Percentiles rank a stretch among this genome's conserved stretches.
phyloP scores from a whole-genome alignment of 108 stramenopile genomes.

The Chaetoceros muelleri region DNA sequence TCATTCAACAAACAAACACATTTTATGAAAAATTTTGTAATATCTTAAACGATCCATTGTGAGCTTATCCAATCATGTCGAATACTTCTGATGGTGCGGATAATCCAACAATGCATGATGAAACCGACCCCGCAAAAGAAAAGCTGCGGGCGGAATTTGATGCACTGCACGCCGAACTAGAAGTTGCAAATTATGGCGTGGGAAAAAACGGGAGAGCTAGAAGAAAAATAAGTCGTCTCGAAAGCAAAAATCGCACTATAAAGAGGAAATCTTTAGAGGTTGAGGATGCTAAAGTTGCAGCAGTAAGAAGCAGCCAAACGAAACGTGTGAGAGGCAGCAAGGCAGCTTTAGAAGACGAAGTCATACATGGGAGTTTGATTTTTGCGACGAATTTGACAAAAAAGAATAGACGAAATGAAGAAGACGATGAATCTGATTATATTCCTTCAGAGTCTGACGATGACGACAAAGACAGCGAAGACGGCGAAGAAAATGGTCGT shows the following conservation, averaged over 20 bases:
- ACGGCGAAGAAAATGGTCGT: background rate
- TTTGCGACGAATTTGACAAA: background rate
- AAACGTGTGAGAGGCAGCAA: conserved; percentile 47
- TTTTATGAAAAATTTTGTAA: too few relatives aligned
- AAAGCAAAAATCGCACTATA: conserved; percentile 27
- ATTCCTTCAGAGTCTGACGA: background rate
- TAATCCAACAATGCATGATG: background rate
- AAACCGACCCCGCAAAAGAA: conserved; percentile 1
- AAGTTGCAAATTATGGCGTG: conserved; percentile 42
- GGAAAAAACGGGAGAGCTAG: conserved; percentile 28
- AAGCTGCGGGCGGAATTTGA: conserved; percentile 26
- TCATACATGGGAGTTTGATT: conserved; percentile 39
- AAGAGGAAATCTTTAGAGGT: conserved; percentile 53
- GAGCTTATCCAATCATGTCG: too few relatives aligned
- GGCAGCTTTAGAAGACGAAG: conserved; percentile 44
- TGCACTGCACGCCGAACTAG: conserved; percentile 57
- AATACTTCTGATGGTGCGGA: background rate
- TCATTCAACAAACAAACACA: too few relatives aligned
- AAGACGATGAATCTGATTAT: conserved; percentile 10
- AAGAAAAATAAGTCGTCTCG: conserved; percentile 33
- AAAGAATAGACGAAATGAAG: conserved; percentile 5
- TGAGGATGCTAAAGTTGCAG: conserved; percentile 15
- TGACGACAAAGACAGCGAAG: background rate
- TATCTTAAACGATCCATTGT: too few relatives aligned
- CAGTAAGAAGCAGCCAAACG: conserved; percentile 5